Percentiles rank a stretch among this genome's conserved stretches.
phyloP scores from a whole-genome alignment of 495 filamentous ascomycete genomes.

The Annulohypoxylon moriforme region DNA sequence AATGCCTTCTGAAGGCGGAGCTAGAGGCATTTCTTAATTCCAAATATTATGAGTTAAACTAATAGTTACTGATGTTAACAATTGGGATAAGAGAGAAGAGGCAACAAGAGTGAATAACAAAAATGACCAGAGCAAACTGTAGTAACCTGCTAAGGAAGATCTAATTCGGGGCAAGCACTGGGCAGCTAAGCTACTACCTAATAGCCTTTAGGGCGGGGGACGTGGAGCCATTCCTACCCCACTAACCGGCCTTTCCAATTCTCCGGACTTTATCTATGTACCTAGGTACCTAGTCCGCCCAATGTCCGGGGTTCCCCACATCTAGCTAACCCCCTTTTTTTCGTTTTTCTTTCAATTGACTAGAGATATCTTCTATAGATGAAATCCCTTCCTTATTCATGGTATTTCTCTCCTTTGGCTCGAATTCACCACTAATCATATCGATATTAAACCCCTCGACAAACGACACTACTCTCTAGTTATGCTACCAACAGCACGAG shows the following conservation, averaged over 20 bases:
- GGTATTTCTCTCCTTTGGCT: too few species aligned
- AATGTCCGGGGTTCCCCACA: too few species aligned
- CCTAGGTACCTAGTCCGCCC: too few species aligned
- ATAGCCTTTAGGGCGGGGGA: neutral
- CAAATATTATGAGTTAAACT: neutral
- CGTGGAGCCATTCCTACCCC: neutral
- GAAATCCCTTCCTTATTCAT: too few species aligned
- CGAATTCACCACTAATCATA: too few species aligned
- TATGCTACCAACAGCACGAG: too few species aligned
- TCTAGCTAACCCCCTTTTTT: too few species aligned
- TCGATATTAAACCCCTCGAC: too few species aligned
- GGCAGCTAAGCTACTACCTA: too few species aligned
- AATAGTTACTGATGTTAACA: neutral
- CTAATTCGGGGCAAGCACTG: slow-evolving; percentile 23
- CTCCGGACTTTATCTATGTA: neutral
- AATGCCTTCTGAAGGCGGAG: slow-evolving; percentile 43
- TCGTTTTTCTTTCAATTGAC: too few species aligned
- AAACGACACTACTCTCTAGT: too few species aligned
- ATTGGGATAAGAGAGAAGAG: neutral
- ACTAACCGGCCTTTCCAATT: neutral
- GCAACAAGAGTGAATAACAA: neutral
- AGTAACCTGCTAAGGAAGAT: slow-evolving; percentile 38
- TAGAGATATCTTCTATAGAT: too few species aligned
- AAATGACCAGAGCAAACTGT: slow-evolving; percentile 29
- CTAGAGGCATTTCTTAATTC: slow-evolving; percentile 38